Conservation (phyloP, 176 grass and related monocot species). For the Carex littledalei region DNA sequence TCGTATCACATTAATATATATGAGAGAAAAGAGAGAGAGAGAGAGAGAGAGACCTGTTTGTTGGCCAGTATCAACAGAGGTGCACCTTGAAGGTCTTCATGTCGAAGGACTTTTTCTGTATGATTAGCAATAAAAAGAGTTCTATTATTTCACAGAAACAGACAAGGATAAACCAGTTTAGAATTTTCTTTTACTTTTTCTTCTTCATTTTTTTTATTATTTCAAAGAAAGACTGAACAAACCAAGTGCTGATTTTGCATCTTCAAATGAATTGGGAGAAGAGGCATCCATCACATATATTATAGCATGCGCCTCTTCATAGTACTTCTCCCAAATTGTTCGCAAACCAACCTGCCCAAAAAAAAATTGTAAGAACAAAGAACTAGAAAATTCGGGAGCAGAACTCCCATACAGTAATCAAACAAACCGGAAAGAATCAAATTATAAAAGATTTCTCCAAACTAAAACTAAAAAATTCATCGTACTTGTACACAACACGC, state of each 20-base stretch:
- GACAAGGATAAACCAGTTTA: conserved; percentile 7
- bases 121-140: not conserved
- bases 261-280: conserved; percentile 74
- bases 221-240: conserved; percentile 28
- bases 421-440: not conserved
- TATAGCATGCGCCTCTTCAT: conserved; percentile 92
- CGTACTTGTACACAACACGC: not conserved
- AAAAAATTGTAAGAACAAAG: not conserved
- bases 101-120: conserved; percentile 88
- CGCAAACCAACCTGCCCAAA: conserved; percentile 58
- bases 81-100: conserved; percentile 70
- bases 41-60: conserved; percentile 61
- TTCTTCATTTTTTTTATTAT: conserved; percentile 9
- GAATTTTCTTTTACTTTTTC: not conserved
- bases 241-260: conserved; percentile 92
- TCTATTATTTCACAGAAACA: not conserved
- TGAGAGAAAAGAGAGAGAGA: not conserved
- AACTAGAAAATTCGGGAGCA: not conserved
- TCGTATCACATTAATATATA: not conserved
- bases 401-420: not conserved
- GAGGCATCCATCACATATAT: conserved; percentile 89
- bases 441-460: not conserved
- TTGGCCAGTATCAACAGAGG: conserved; percentile 90
- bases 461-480: not conserved
- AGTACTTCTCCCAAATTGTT: conserved; percentile 99